Evolutionary conservation across 305 asterid genomes (phyloP).

Genomic region (Solanum hybrid): DNA sequence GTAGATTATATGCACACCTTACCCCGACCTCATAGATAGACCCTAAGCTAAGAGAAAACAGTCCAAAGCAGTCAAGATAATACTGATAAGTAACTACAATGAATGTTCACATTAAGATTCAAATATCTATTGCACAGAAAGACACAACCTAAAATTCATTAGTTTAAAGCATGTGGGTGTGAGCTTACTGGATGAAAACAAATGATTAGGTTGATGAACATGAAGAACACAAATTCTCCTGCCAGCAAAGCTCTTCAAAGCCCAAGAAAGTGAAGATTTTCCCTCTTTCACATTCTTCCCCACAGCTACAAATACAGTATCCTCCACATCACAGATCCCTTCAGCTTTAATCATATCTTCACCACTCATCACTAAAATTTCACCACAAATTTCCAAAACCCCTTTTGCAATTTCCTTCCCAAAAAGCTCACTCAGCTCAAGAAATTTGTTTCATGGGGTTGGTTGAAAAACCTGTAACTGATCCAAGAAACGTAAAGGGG

Average conservation of each 20-base stretch:
- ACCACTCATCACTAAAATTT: constrained; percentile 26
- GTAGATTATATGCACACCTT: background rate
- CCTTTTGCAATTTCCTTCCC: background rate
- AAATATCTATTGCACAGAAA: background rate
- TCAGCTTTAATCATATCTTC: constrained; percentile 32
- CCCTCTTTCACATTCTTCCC: constrained; percentile 67
- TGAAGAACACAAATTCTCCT: constrained; percentile 52
- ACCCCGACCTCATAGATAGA: background rate
- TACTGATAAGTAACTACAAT: background rate
- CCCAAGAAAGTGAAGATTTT: constrained; percentile 55
- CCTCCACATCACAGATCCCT: constrained; percentile 26
- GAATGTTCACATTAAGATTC: background rate
- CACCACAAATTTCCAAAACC: background rate
- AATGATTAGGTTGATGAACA: constrained; percentile 60
- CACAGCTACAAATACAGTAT: constrained; percentile 57
- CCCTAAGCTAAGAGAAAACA: background rate
- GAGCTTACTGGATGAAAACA: constrained; percentile 43
- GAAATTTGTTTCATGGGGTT: background rate
- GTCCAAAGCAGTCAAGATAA: background rate
- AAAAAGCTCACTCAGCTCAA: background rate
- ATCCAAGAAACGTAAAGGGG: background rate
- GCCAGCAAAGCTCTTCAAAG: constrained; percentile 41
- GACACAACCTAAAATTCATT: background rate
- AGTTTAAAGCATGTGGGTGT: background rate
- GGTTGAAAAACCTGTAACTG: background rate